Base-by-base conservation (phyloP, 495 filamentous ascomycete species). In the Trichoderma reesei region DNA sequence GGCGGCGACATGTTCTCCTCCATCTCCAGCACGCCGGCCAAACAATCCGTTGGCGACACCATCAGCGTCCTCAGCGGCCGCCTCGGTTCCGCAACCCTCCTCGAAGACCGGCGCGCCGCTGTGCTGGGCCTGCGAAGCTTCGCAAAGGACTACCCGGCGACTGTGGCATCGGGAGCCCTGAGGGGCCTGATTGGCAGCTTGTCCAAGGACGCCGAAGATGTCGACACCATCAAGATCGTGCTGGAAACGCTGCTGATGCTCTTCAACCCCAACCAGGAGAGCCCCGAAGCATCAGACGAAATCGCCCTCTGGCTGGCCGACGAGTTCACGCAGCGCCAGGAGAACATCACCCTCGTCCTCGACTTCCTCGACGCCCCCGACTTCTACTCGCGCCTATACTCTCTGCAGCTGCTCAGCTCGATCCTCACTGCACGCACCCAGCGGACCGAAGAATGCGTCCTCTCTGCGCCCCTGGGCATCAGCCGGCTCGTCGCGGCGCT, bases 301-400 rank as follows among this genome's bases (percentile, higher is more conserved):
- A 95, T 98, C 71, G 90, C 90, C 36, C 83, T 97, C 6, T 98
- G 93, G 92, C 82, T 98, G 63, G 93, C 94, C 59, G 94, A 98
- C 76, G 92, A 97, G 73, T 98, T 98, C 70, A 98, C 95, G 38
- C 91, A 96, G 83, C 89, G 92, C 68, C 93, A 98, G 88, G 94
- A 98, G 75, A 98, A 98, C 75, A 94, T 98, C 64, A 95, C 90
- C 0, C 78, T 92, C 41, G 82, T 98, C 51, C 83, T 98, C 62
- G 90, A 94, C 68, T 88, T 98, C 39, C 80, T 98, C 26, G 92
- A 96, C 68, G 84, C 86, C 46, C 79, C 79, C 63, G 94, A 98
- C 66, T 97, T 96, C 73, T 97, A 96, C 75, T 92, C 91, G 10
- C 88, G 94, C 9, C 83, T 98, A 2, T 97, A 98, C 74, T 91